phyloP scores from a whole-genome alignment of 2,329 filamentous ascomycete species.

The Trichoderma simmonsii region DNA sequence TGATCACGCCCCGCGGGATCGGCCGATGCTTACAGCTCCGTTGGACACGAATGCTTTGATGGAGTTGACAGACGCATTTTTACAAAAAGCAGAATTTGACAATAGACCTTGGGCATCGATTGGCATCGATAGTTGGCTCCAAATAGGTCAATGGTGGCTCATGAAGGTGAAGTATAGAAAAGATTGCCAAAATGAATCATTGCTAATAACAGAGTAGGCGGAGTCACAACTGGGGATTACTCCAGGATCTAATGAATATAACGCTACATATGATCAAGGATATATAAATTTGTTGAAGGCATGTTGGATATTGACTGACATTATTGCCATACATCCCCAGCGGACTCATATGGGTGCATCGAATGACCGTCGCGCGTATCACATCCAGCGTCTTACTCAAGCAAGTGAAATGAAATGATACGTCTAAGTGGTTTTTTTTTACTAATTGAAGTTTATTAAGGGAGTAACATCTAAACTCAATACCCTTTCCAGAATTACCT shows the following conservation, averaged over 20 bases:
- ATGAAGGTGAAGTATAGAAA: neutral
- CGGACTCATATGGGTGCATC: neutral
- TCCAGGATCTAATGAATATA: neutral
- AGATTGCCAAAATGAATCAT: rapidly evolving
- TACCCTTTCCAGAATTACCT: rapidly evolving
- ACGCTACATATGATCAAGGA: neutral
- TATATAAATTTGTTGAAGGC: neutral
- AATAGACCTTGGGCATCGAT: neutral
- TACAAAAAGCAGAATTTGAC: neutral
- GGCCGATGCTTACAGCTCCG: neutral
- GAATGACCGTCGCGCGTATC: neutral
- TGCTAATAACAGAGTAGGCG: neutral
- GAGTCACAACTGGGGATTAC: neutral
- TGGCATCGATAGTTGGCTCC: neutral
- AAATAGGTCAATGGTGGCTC: neutral
- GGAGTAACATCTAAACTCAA: neutral
- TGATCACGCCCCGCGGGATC: neutral
- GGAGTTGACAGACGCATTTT: neutral
- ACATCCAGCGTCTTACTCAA: neutral
- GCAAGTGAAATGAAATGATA: neutral
- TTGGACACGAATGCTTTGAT: neutral
- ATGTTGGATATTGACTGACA: neutral
- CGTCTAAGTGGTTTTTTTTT: neutral
- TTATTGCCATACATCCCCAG: neutral
- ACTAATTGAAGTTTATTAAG: neutral